Evolutionary conservation across 2,329 filamentous ascomycete species (phyloP), one percentile per base, ranked within the genome.

Genomic region (Sclerotinia minor): DNA sequence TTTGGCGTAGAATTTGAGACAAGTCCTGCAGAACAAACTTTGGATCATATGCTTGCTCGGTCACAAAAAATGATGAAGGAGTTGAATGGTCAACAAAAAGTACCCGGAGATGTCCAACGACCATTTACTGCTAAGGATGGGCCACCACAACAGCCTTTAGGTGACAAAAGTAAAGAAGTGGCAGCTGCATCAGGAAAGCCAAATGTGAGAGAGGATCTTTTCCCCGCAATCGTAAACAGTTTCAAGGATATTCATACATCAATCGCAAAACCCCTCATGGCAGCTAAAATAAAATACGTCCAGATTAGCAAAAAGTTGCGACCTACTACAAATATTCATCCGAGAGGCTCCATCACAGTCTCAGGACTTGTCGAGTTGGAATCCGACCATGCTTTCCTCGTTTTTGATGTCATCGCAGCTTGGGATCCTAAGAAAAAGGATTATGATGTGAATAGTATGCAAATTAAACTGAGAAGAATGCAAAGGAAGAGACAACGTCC

Each of bases 321-420:
- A 52, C 79, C 79, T 0, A 76, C 80, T 8, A 77, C 75, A 57
- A 76, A 77, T 9, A 77, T 79, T 2, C 83, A 84, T 0, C 82
- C 81, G 6, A 79, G 82, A 15, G 86, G 86, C 5, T 82, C 81
- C 64, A 78, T 88, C 58, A 75, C 78, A 1, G 79, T 88, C 1
- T 82, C 82, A 21, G 86, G 86, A 0, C 75, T 87, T 15, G 81
- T 89, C 2, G 83, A 87, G 70, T 68, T 88, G 2, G 78, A 82
- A 52, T 80, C 83, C 2, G 75, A 81, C 2, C 80, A 77, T 29
- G 81, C 81, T 0, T 79, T 79, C 61, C 74, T 87, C 66, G 80
- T 81, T 2, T 77, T 87, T 17, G 83, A 86, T 69, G 84, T 85
- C 2, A 68, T 77, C 15, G 83, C 80, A 2, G 85, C 82, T 76